Evolutionary conservation across 805 yeast species (phyloP).

Genomic region (Wickerhamiella galacta): DNA sequence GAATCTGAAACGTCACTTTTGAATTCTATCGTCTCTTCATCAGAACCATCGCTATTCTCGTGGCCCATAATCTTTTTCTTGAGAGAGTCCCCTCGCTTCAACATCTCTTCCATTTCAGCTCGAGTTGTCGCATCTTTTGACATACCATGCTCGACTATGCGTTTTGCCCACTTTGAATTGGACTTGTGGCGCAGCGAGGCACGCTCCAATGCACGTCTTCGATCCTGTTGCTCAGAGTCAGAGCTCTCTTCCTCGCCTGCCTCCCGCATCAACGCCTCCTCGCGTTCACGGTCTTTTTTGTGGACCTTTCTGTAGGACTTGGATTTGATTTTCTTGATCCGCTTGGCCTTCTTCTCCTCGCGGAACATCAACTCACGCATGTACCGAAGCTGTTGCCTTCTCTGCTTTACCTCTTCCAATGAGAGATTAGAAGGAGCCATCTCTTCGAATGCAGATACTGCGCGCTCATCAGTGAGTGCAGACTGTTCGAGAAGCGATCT

Average conservation of each 20-base stretch:
- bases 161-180: constrained; percentile 77
- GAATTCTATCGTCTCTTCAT: constrained; percentile 27
- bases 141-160: constrained; percentile 78
- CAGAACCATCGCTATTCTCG: constrained; percentile 31
- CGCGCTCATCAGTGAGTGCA: constrained; percentile 49
- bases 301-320: constrained; percentile 74
- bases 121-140: constrained; percentile 72
- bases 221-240: constrained; percentile 42
- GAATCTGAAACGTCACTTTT: constrained; percentile 28
- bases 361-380: constrained; percentile 96
- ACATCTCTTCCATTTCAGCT: constrained; percentile 87
- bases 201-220: constrained; percentile 74
- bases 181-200: constrained; percentile 85
- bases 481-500: constrained; percentile 45
- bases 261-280: constrained; percentile 49
- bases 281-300: constrained; percentile 64
- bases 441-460: constrained; percentile 75
- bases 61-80: constrained; percentile 55
- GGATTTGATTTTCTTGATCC: constrained; percentile 88
- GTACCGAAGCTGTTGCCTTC: constrained; percentile 67
- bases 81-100: constrained; percentile 68
- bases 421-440: constrained; percentile 67
- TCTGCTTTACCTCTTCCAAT: constrained; percentile 57
- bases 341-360: constrained; percentile 78
- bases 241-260: constrained; percentile 32